Evolutionary conservation across 2,329 filamentous ascomycete species (phyloP).

Genomic region (Phyllosticta citrichinensis): DNA sequence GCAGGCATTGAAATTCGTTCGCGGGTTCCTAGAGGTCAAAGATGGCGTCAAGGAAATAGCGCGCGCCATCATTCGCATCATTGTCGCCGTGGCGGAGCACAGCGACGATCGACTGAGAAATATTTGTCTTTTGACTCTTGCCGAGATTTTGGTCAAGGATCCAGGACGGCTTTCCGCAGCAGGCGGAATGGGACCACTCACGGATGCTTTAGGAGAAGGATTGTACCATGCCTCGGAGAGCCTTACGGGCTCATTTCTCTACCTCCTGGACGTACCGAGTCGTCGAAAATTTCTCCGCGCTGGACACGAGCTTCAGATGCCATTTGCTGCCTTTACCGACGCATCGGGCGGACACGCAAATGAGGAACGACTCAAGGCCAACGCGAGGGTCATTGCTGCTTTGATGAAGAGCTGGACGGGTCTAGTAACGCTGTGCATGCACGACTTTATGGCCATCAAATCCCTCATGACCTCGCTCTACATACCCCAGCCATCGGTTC

Average conservation of each 20-base stretch:
- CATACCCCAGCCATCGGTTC: slow-evolving; percentile 45
- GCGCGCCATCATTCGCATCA: slow-evolving; percentile 73
- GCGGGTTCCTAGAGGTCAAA: slow-evolving; percentile 91
- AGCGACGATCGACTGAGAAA: slow-evolving; percentile 74
- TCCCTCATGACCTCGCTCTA: slow-evolving; percentile 64
- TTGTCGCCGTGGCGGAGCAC: slow-evolving; percentile 84
- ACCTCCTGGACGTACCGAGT: slow-evolving; percentile 75
- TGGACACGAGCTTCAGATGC: slow-evolving; percentile 77
- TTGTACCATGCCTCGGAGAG: slow-evolving; percentile 89
- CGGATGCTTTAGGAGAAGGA: slow-evolving; percentile 84
- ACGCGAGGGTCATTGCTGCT: slow-evolving; percentile 83
- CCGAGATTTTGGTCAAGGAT: slow-evolving; percentile 82
- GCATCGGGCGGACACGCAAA: slow-evolving; percentile 45
- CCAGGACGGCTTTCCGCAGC: slow-evolving; percentile 71
- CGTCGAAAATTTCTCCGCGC: slow-evolving; percentile 74
- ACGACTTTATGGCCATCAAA: slow-evolving; percentile 71
- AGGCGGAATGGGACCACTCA: slow-evolving; percentile 75
- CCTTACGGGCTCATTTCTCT: slow-evolving; percentile 76
- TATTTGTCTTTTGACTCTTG: slow-evolving; percentile 86
- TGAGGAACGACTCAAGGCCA: slow-evolving; percentile 66
- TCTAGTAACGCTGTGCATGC: slow-evolving; percentile 77
- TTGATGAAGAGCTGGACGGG: slow-evolving; percentile 92
- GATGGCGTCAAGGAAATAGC: slow-evolving; percentile 83
- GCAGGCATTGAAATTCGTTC: slow-evolving; percentile 91
- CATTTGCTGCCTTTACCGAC: slow-evolving; percentile 87